A percentile compares a stretch with the other conserved stretches of the same genome.
These are phyloP conservation scores for Myrmaecium sp. DNA, from an alignment of 2,329 filamentous ascomycete genomes.

Conservation along the genomic window DNA sequence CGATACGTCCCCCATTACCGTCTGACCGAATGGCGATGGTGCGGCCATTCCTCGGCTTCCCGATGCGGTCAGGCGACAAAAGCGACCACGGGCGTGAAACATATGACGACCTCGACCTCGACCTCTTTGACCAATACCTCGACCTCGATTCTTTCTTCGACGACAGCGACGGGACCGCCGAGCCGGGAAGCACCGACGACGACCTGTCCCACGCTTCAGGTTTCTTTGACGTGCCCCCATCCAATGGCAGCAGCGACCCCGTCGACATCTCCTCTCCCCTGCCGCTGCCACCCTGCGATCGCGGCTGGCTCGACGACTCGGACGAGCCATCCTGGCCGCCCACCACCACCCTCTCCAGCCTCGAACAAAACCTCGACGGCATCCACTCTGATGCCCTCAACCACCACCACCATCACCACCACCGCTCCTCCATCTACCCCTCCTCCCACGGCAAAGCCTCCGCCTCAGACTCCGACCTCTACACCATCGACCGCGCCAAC, in stretches of 20 bases:
- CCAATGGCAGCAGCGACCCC: constrained; percentile 1
- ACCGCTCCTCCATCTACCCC: constrained; percentile 17
- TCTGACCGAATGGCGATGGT: no score
- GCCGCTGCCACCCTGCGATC: constrained; percentile 5
- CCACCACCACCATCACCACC: no score
- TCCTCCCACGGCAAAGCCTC: constrained; percentile 15
- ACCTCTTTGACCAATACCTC: constrained; percentile 5
- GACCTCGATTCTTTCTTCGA: not conserved
- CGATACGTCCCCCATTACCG: no score
- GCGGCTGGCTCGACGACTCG: constrained; percentile 1
- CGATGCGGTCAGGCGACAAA: no score
- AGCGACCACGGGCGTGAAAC: no score
- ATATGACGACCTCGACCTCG: constrained; percentile 7
- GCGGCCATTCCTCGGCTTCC: no score
- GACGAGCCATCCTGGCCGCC: constrained; percentile 2
- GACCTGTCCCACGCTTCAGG: constrained; percentile 6
- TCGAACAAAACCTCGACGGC: constrained; percentile 25
- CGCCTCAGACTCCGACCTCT: constrained; percentile 15
- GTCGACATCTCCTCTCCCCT: not conserved
- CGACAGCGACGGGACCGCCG: not conserved
- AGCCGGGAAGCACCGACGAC: not conserved
- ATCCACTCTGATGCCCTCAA: constrained; percentile 15
- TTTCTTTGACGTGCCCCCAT: constrained; percentile 2
- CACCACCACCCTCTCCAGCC: constrained; percentile 1
- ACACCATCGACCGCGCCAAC: constrained; percentile 12